Conservation (phyloP, 139 green algal species). For the Auxenochlorella protothecoides region DNA sequence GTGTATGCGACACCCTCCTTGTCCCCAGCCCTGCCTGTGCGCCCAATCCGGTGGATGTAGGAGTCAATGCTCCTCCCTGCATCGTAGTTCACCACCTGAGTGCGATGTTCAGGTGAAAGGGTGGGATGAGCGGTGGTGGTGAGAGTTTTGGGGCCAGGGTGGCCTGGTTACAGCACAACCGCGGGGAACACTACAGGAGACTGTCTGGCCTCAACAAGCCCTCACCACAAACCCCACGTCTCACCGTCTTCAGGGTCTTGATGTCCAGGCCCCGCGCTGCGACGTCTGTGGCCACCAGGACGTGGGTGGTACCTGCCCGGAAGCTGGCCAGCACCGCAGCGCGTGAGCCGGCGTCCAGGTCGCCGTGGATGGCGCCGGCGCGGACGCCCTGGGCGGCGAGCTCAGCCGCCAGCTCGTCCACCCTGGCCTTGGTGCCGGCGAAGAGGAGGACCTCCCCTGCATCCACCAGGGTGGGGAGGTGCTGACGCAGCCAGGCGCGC, state of each 20-base stretch:
- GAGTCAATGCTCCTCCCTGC: constrained; percentile 69
- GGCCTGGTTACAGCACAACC: background rate
- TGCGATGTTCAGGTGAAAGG: background rate
- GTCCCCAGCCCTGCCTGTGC: constrained; percentile 88
- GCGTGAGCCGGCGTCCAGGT: constrained; percentile 79
- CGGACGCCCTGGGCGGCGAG: constrained; percentile 32
- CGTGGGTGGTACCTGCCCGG: constrained; percentile 36
- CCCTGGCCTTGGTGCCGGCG: constrained; percentile 52
- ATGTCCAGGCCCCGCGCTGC: constrained; percentile 74
- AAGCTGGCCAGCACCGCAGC: constrained; percentile 54
- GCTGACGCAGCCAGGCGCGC: constrained; percentile 57
- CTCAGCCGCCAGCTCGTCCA: constrained; percentile 59
- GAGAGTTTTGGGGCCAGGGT: background rate
- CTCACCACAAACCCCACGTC: background rate
- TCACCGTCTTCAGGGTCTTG: constrained; percentile 58
- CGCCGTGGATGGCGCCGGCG: constrained; percentile 80
- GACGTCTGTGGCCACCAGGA: constrained; percentile 73
- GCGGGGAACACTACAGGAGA: background rate
- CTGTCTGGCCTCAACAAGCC: background rate
- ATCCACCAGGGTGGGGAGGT: constrained; percentile 61
- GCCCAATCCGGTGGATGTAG: constrained; percentile 86
- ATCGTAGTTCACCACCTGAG: constrained; percentile 77
- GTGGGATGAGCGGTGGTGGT: background rate
- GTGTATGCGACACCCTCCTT: constrained; percentile 80
- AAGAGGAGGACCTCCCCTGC: constrained; percentile 91